Percentiles rank a stretch among this genome's conserved stretches.
Evolutionary conservation across 495 filamentous ascomycete genomes (phyloP).

Genomic region (Penicillium riverlandense): DNA sequence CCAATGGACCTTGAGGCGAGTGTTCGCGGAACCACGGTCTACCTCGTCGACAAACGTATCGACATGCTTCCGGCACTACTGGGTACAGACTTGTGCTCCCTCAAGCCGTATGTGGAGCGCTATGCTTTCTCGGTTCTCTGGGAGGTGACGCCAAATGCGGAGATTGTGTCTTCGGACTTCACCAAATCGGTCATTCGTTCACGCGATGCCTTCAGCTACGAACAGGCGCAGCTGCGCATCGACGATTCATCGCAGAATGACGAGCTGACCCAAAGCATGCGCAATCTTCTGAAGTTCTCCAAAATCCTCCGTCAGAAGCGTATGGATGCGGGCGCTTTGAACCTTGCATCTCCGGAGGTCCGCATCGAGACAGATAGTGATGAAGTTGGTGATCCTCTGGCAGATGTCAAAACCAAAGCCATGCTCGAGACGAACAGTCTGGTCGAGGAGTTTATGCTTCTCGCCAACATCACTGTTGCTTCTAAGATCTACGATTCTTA

Average conservation of each 20-base stretch:
- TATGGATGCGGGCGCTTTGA: constrained; percentile 91
- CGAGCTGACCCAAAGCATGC: constrained; percentile 85
- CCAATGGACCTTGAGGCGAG: constrained; percentile 95
- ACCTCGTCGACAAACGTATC: constrained; percentile 96
- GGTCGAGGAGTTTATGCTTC: constrained; percentile 98
- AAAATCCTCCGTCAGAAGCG: constrained; percentile 93
- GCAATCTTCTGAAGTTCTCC: constrained; percentile 77
- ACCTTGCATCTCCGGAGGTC: constrained; percentile 92
- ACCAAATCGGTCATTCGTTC: constrained; percentile 97
- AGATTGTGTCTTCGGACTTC: constrained; percentile 75
- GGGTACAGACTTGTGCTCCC: constrained; percentile 90
- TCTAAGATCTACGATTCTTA: constrained; percentile 80
- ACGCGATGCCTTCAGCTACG: constrained; percentile 96
- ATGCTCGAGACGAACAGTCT: constrained; percentile 94
- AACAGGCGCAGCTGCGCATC: constrained; percentile 87
- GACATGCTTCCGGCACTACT: constrained; percentile 97
- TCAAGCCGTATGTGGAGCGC: constrained; percentile 95
- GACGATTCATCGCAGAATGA: constrained; percentile 82
- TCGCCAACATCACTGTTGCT: constrained; percentile 93
- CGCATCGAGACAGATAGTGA: constrained; percentile 89
- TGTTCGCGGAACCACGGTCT: constrained; percentile 90
- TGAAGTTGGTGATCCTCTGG: constrained; percentile 88
- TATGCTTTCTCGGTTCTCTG: constrained; percentile 94
- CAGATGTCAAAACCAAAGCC: constrained; percentile 88
- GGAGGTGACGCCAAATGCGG: constrained; percentile 81